Evolutionary conservation across 306 rosid species (phyloP).

Genomic region (Macrotyloma uniflorum): DNA sequence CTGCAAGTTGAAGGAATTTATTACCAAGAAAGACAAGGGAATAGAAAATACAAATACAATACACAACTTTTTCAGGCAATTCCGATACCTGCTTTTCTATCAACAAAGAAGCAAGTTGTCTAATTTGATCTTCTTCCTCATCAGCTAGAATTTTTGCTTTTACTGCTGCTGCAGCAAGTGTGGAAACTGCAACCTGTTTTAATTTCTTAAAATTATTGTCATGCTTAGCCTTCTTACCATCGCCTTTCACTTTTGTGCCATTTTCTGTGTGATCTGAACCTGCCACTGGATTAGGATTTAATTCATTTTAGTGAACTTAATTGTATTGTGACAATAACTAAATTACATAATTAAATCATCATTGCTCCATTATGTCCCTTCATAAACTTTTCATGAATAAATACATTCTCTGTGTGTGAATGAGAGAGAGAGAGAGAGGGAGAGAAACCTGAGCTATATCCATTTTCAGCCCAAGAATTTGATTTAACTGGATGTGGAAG

Average conservation of each 20-base stretch:
- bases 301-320: neutral
- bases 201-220: slow-evolving; percentile 53
- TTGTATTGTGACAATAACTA: neutral
- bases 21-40: slow-evolving; percentile 19
- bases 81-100: slow-evolving; percentile 73
- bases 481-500: slow-evolving; percentile 45
- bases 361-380: neutral
- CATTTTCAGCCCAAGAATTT: slow-evolving; percentile 42
- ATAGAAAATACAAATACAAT: slow-evolving; percentile 5
- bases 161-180: slow-evolving; percentile 72
- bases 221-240: slow-evolving; percentile 27
- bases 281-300: slow-evolving; percentile 37
- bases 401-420: neutral
- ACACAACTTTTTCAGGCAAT: neutral
- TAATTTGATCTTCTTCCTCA: slow-evolving; percentile 76
- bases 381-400: neutral
- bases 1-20: slow-evolving; percentile 49
- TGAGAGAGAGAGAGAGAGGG: slow-evolving; percentile 16
- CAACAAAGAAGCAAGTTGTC: slow-evolving; percentile 62
- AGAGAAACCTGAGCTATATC: slow-evolving; percentile 41
- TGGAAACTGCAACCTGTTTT: slow-evolving; percentile 64
- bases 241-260: slow-evolving; percentile 41
- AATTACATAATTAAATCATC: neutral
- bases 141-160: slow-evolving; percentile 81
- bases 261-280: slow-evolving; percentile 55